These are phyloP conservation scores for Arthromyces matolae DNA, from an alignment of 768 basidiomycete species.

Conservation along the genomic window DNA sequence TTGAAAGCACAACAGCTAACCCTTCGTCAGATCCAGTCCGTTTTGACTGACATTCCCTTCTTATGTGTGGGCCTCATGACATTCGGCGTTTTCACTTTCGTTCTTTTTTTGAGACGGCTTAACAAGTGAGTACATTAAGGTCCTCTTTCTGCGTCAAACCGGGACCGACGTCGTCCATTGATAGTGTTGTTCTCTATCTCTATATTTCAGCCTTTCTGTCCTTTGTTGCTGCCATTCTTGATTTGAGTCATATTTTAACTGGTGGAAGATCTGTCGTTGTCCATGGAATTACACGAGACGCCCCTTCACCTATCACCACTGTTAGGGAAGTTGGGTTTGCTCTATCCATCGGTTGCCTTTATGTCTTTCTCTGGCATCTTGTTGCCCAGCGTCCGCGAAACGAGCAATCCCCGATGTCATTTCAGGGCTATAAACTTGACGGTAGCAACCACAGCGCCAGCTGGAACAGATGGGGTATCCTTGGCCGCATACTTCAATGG, in stretches of 20 bases:
- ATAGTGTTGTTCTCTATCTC: constrained; percentile 47
- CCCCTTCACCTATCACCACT: constrained; percentile 38
- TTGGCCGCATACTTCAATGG: constrained; percentile 53
- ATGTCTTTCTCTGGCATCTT: constrained; percentile 67
- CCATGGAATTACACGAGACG: constrained; percentile 19
- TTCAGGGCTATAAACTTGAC: constrained; percentile 4
- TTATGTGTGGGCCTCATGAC: constrained; percentile 63
- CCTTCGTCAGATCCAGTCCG: constrained; percentile 43
- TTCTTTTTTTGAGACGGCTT: constrained; percentile 49
- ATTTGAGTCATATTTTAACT: constrained; percentile 53
- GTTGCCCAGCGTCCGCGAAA: constrained; percentile 54
- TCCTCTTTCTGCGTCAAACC: neutral
- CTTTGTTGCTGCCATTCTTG: constrained; percentile 61
- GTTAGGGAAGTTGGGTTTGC: constrained; percentile 58
- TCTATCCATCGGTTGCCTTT: constrained; percentile 54
- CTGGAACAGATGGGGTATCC: constrained; percentile 63
- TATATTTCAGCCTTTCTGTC: constrained; percentile 55
- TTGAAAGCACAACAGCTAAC: neutral
- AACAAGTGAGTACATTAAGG: constrained; percentile 37
- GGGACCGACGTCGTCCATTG: neutral
- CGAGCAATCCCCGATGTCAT: constrained; percentile 28
- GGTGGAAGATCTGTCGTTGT: constrained; percentile 28
- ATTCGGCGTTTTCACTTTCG: constrained; percentile 56
- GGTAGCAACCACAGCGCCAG: constrained; percentile 46
- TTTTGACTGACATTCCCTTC: constrained; percentile 65